Evolutionary conservation across 2,329 filamentous ascomycete species (phyloP).

Genomic region (Beauveria caledonica): DNA sequence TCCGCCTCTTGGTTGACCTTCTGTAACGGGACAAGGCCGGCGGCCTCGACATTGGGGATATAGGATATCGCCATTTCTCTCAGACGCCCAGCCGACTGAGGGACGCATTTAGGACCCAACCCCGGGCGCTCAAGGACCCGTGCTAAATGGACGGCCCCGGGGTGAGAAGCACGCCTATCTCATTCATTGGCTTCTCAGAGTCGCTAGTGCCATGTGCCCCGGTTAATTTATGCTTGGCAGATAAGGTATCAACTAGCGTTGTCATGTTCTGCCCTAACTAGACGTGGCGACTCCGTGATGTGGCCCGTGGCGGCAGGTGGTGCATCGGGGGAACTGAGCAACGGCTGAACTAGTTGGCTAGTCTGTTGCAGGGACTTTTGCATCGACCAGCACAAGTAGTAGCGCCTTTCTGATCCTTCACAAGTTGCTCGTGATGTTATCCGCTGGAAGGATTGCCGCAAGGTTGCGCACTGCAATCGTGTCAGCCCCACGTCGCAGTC

Average conservation of each 20-base stretch:
- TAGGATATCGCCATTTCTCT: not conserved
- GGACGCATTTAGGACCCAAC: not conserved
- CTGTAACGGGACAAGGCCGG: constrained; percentile 3
- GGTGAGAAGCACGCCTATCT: not conserved
- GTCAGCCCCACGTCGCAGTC: not conserved
- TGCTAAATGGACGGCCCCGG: not conserved
- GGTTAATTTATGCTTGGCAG: constrained; percentile 11
- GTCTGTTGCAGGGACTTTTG: constrained; percentile 5
- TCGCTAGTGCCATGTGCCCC: not conserved
- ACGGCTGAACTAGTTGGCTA: not conserved
- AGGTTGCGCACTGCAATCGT: not conserved
- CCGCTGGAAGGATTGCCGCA: not conserved
- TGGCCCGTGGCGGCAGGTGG: not conserved
- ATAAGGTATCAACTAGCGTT: constrained; percentile 7
- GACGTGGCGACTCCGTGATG: not conserved
- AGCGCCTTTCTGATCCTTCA: not conserved
- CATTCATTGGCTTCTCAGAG: not conserved
- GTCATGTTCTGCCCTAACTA: not conserved
- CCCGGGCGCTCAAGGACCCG: not conserved
- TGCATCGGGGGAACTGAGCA: not conserved
- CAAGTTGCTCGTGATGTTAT: not conserved
- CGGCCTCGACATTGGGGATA: not conserved
- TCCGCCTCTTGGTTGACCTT: constrained; percentile 1
- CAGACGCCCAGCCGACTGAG: not conserved
- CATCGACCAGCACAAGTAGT: not conserved